Evolutionary conservation across 176 grass and related monocot species (phyloP), one percentile per base, ranked within the genome.

Genomic region (Raddia distichophylla): DNA sequence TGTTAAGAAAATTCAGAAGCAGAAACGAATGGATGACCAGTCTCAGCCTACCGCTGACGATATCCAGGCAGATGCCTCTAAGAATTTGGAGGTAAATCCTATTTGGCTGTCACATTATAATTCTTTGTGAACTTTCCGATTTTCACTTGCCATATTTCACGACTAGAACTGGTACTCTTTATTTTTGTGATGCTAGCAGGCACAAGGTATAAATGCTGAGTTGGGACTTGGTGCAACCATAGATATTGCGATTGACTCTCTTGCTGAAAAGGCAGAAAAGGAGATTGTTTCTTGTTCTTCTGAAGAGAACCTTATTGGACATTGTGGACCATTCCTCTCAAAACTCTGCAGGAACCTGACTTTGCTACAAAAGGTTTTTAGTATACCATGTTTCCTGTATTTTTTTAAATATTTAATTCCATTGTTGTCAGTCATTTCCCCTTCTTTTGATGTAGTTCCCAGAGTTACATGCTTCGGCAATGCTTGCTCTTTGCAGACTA

Each of bases 401-500:
- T 62, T 75, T 75, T 59, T n/a, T 60, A 70, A 84, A 67, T 66
- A 58, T 64, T 73, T 83, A 0, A 5, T 60, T 66, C 62, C 15
- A 27, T 34, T 82, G 40, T 13, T 76, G 57, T 53, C 0, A 49
- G 10, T 58, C 55, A 67, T 81, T 75, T 64, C 57, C 9, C 73
- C 11, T 80, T 71, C 64, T 75, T 84, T 85, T 61, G 10, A 81
- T 87, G 64, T 77, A 98, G 92, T 95, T 91, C 69, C 92, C 95
- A 49, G 84, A 84, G 68, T 74, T 95, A 66, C 95, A 98, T 60
- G 86, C 92, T 76, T 98, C 92, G 76, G 82, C 92, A 74, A 98
- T 93, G 90, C 95, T 98, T 87, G 92, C 95, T 86, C 84, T 98
- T 79, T 98, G 92, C 72, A 93, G 48, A 85, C 71, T 98, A 53